These are phyloP conservation scores for Umbelopsis isabellina DNA, from an alignment of 192 early-diverging fungal species.

Conservation along the genomic window DNA sequence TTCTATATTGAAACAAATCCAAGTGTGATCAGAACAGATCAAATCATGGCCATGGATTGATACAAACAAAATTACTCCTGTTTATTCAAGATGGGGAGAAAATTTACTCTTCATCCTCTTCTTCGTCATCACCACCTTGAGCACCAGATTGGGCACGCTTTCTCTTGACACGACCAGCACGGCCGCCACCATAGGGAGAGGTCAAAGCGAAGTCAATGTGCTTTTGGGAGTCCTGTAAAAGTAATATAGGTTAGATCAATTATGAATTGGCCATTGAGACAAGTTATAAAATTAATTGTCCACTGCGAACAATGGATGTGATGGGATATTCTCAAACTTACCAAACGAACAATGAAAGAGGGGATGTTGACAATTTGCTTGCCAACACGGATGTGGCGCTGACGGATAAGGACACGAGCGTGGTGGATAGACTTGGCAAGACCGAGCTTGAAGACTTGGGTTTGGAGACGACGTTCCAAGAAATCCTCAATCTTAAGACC, in stretches of 20 bases:
- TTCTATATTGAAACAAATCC: neutral
- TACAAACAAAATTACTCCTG: neutral
- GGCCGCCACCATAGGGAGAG: conserved; percentile 97
- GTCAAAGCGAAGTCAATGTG: conserved; percentile 65
- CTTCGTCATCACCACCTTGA: conserved; percentile 59
- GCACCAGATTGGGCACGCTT: conserved; percentile 84
- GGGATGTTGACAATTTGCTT: conserved; percentile 98
- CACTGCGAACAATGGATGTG: no score
- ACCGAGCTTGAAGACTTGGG: conserved; percentile 98
- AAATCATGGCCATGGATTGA: neutral
- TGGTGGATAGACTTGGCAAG: conserved; percentile 99
- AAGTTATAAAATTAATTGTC: conserved; percentile 28
- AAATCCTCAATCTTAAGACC: conserved; percentile 98
- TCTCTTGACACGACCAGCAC: conserved; percentile 95
- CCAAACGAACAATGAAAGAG: conserved; percentile 92
- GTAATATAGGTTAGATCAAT: conserved; percentile 67
- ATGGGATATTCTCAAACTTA: conserved; percentile 13
- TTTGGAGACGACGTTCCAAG: conserved; percentile 97
- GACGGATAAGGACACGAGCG: conserved; percentile 97
- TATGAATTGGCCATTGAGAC: conserved; percentile 71
- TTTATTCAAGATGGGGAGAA: neutral
- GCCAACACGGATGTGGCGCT: conserved; percentile 98
- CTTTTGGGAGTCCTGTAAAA: conserved; percentile 54
- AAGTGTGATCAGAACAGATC: neutral
- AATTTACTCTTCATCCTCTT: conserved; percentile 63